Evolutionary conservation across 305 asterid genomes (phyloP).

Genomic region (Fraxinus platypoda): DNA sequence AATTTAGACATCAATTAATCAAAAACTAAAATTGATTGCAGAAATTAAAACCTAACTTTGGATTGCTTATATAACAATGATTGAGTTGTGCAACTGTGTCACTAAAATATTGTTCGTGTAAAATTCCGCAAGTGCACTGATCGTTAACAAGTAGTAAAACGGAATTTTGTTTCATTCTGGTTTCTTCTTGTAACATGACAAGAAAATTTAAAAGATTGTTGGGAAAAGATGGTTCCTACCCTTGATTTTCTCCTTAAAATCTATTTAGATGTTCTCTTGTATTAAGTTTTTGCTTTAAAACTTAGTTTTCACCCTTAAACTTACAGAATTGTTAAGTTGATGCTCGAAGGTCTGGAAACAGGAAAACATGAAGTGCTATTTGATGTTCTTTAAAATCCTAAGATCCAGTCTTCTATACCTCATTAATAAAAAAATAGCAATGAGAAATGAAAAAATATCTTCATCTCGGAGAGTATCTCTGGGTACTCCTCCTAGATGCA

Average conservation of each 20-base stretch:
- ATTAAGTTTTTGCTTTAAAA: neutral
- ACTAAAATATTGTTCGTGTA: too few relatives aligned
- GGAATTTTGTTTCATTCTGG: neutral
- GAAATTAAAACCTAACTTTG: too few relatives aligned
- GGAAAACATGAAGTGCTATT: neutral
- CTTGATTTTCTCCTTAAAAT: neutral
- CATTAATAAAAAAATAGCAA: neutral
- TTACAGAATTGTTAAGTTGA: neutral
- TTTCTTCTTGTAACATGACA: neutral
- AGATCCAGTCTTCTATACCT: neutral
- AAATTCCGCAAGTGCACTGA: too few relatives aligned
- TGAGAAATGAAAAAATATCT: slow-evolving; percentile 41
- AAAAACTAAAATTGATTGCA: too few relatives aligned
- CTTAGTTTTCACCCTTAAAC: neutral
- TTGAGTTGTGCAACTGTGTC: too few relatives aligned
- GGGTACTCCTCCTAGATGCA: slow-evolving; percentile 88
- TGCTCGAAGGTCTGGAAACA: neutral
- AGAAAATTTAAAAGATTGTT: neutral
- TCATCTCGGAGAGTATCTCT: slow-evolving; percentile 76
- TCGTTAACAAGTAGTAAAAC: too few relatives aligned
- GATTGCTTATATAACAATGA: too few relatives aligned
- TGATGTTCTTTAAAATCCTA: neutral
- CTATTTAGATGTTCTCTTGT: neutral
- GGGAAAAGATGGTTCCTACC: neutral
- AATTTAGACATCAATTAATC: too few relatives aligned